Base-by-base conservation (phyloP, 805 yeast genomes). In the Saccharomycopsis babjevae region DNA sequence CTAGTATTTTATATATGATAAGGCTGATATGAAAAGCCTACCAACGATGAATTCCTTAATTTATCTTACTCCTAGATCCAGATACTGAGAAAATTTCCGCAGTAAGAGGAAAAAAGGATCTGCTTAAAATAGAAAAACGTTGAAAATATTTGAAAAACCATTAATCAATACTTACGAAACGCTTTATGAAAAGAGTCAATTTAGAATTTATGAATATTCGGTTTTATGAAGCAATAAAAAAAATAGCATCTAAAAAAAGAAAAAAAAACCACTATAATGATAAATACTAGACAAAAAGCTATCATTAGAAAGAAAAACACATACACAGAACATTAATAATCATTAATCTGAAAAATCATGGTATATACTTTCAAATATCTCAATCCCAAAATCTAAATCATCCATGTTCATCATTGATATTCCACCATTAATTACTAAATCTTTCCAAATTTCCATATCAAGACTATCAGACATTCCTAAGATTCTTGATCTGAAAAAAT, bases 321-420 rank as follows among this genome's bases (percentile, higher is more conserved):
- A 50, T 25, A 25, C 36, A 54, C 22, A 32, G 13, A 38, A 54
- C 10, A 15, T 11, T 16, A 38, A 38, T 16, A n/a, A 11, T 28
- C 15, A 32, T 28, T 50, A 50, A 15, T 50, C 36, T 42, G 1
- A 6, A 1, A 43, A 28, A 2, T 46, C 32, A 13, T 18, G 5
- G 2, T 25, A 5, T 20, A 59, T 25, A 20, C 50, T 34, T 32
- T 62, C 57, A 20, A 56, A 60, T 5, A 62, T 22, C n/a, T 54
- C 38, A 38, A 56, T 56, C 6, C 65, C 65, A 18, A 36, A 56
- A 50, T 60, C 60, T 20, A 62, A 59, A 54, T 62, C 61, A 46
- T 62, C 61, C 16, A 59, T 54, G 38, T 62, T 62, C 52, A 62
- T 58, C 59, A 60, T 50, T 28, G 57, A 58, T 16, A 62, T 52